Evolutionary conservation across 2,329 filamentous ascomycete species (phyloP), one percentile per base, ranked within the genome.

Genomic region (Pseudopyrenochaeta lycopersici): DNA sequence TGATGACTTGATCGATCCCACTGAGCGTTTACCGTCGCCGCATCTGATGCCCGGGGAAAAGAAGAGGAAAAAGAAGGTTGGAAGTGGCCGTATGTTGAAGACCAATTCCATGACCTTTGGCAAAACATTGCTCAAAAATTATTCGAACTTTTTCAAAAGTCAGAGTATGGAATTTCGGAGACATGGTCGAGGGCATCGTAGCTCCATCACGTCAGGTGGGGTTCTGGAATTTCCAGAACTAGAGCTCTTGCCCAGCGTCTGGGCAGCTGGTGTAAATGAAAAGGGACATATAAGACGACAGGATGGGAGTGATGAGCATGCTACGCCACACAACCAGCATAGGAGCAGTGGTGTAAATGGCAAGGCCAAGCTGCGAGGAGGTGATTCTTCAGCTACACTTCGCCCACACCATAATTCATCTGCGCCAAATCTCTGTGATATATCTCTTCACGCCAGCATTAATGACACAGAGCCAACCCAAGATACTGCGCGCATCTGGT

Each of bases 11-110:
- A 54, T 73, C 9, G 72, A 72, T 42, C 68, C 70, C 14, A 60
- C 51, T 1, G 57, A 65, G 7, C 65, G 65, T 20, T 49, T 60
- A 11, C 50, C 59, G 1, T 64, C 67, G 7, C 60, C 63, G 4
- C 55, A 60, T 4, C 49, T 64, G 14, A 40, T 62, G 4, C 62
- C 63, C 4, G 64, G 64, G 1, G 60, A 68, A 36, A 74, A 70
- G 43, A 75, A 71, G 52, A 68, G 60, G 35, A 70, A 78, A 49
- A 87, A 89, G 66, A 88, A 89, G 71, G 78, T 81, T 20, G 84
- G 85, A 41, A 88, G 87, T 56, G 81, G 84, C 50, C 87, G 91
- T 60, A 87, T 87, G 33, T 82, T 90, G 18, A 90, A 89, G 77
- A 77, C 74, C 42, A 70, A 70, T 23, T 78, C 77, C 1, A 74